A percentile compares a stretch with the other conserved stretches of the same genome.
phyloP scores from a whole-genome alignment of 495 filamentous ascomycete species.

The Penicillium lividum region DNA sequence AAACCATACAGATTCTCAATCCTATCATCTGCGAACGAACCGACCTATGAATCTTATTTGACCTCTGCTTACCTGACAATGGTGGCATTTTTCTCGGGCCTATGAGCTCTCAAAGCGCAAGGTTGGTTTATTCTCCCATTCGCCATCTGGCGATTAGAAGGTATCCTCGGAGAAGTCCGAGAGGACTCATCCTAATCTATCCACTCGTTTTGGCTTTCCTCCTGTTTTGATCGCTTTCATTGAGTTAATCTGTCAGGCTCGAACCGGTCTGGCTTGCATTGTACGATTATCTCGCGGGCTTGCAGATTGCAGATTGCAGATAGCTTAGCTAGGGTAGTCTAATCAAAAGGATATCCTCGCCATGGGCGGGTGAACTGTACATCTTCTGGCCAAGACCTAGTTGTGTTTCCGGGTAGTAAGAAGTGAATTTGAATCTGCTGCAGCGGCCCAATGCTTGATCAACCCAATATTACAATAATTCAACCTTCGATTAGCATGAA shows the following conservation, averaged over 20 bases:
- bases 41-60: slow-evolving; percentile 23
- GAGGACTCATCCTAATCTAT: slow-evolving; percentile 12
- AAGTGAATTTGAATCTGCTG: not conserved
- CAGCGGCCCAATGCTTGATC: not conserved
- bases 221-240: slow-evolving; percentile 19
- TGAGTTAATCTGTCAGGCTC: slow-evolving; percentile 15
- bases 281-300: slow-evolving; percentile 23
- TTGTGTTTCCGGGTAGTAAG: no score
- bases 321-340: slow-evolving; percentile 28
- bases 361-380: slow-evolving; percentile 15
- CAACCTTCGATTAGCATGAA: not conserved
- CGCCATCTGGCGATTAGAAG: slow-evolving; percentile 20
- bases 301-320: slow-evolving; percentile 22
- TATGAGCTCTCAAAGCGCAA: slow-evolving; percentile 30
- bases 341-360: slow-evolving; percentile 19
- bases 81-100: slow-evolving; percentile 21
- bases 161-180: slow-evolving; percentile 15
- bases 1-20: slow-evolving; percentile 12
- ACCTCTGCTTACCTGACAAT: slow-evolving; percentile 5
- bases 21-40: slow-evolving; percentile 16
- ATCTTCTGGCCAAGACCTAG: not conserved
- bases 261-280: slow-evolving; percentile 24
- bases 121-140: slow-evolving; percentile 40
- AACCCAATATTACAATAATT: not conserved
- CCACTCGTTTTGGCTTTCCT: slow-evolving; percentile 10